Base-by-base conservation (phyloP, 768 basidiomycete species). In the Leccinum boreale region DNA sequence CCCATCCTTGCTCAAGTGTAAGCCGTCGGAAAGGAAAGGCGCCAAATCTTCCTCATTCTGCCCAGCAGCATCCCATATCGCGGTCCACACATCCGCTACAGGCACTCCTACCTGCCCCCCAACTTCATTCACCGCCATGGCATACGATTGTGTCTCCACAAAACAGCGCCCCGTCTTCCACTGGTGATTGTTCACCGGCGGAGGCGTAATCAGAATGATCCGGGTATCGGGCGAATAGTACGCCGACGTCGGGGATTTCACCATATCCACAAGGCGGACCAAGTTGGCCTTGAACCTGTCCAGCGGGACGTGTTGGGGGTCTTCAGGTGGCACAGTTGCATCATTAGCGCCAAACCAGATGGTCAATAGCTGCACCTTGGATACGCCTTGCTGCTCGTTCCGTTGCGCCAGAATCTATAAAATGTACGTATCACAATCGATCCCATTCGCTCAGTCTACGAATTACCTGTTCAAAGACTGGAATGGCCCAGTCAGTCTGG, bases 311-410 rank as follows among this genome's bases (percentile, higher is more conserved):
- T 93, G 88, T 67, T 96, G 94, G 14, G 77, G 73, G n/a, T 80
- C 85, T 0, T 81, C 81, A 28, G 74, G 70, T 51, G 90, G 77
- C 62, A 82, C 84, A 5, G 19, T 11, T 19, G 94, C 84, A 70
- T 98, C 94, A 73, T 98, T 98, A 15, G 87, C 86, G 50, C 94
- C 94, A 59, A 91, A 90, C 92, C 92, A 97, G 66, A 96, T 85
- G 6, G 84, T 84, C 58, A 95, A 77, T n/a, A 95, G 71, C 44
- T 82, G 83, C 36, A 94, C 78, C 47, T 78, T 82, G 11, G 89
- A 86, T 35, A 77, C 75, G 52, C 79, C 72, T 19, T 70, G 64
- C 55, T 75, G 78, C 57, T 80, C 79, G 7, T 77, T 64, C 61
- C 73, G 77, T 58, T 78, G 82, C 14, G 85, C 83, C 54, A 93